phyloP scores from a whole-genome alignment of 805 yeast genomes.

The Cyberlindnera nakhonratchasimensis region DNA sequence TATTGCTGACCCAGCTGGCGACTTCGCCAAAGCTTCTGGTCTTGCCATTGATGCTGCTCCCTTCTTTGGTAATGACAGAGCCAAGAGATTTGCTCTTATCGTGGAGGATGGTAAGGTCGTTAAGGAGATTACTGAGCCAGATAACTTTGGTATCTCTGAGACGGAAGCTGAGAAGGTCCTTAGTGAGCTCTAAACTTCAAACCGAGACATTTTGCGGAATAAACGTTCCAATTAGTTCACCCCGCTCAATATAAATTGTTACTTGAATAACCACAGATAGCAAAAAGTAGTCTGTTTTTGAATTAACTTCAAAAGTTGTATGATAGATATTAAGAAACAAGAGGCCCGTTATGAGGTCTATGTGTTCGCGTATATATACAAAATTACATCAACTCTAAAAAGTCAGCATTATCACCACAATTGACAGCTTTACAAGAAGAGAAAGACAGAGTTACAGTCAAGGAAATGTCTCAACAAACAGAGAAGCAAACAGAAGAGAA shows the following conservation, averaged over 20 bases:
- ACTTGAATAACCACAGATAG: too few species aligned
- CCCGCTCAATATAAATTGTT: too few species aligned
- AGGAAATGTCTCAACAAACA: not conserved
- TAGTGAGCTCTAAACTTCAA: slow-evolving; percentile 17
- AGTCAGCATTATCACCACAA: not conserved
- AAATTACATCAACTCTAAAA: slow-evolving; percentile 1
- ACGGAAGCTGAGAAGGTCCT: slow-evolving; percentile 39
- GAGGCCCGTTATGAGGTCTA: not conserved
- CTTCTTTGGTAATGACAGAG: slow-evolving; percentile 73
- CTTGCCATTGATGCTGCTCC: slow-evolving; percentile 70
- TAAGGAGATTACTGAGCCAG: slow-evolving; percentile 74
- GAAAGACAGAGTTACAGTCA: not conserved
- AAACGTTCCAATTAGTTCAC: too few species aligned
- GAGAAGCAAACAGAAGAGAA: slow-evolving; percentile 8
- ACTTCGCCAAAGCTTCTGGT: slow-evolving; percentile 62
- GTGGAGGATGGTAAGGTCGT: slow-evolving; percentile 73
- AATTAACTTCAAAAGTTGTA: too few species aligned
- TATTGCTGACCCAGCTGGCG: slow-evolving; percentile 79
- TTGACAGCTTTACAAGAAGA: not conserved
- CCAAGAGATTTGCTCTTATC: slow-evolving; percentile 70
- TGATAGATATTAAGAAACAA: too few species aligned
- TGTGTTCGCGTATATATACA: not conserved
- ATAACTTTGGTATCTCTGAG: slow-evolving; percentile 63
- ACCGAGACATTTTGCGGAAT: not conserved
- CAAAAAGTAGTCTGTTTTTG: too few species aligned